Conservation (phyloP, 805 yeast species). For the Candida khao-thaluensis region DNA sequence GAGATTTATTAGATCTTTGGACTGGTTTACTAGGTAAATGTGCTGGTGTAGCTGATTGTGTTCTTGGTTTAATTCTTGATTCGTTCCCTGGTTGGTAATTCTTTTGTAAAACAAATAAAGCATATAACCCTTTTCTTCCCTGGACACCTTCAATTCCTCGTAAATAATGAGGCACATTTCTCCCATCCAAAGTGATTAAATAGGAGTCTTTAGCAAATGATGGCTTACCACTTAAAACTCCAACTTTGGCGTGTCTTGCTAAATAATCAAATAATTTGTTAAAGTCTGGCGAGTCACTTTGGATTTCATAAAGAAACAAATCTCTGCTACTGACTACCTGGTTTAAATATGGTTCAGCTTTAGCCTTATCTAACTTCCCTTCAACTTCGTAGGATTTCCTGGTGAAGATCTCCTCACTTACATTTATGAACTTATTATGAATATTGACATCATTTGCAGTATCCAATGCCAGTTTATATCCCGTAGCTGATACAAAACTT, state of each 20-base stretch:
- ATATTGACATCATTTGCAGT: conserved; percentile 18
- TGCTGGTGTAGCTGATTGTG: conserved; percentile 17
- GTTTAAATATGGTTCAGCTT: conserved; percentile 57
- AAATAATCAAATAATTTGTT: conserved; percentile 45
- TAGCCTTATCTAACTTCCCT: conserved; percentile 57
- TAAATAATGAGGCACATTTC: conserved; percentile 23
- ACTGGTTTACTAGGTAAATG: conserved; percentile 4
- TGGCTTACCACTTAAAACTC: conserved; percentile 55
- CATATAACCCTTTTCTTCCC: conserved; percentile 27
- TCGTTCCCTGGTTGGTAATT: conserved; percentile 27
- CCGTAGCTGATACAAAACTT: conserved; percentile 37
- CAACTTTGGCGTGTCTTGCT: conserved; percentile 47
- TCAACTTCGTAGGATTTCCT: conserved; percentile 44
- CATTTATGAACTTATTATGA: conserved; percentile 26
- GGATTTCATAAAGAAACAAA: conserved; percentile 50
- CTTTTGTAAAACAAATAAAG: conserved; percentile 37
- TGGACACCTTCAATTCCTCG: conserved; percentile 9
- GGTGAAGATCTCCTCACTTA: conserved; percentile 29
- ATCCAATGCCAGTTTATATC: conserved; percentile 18
- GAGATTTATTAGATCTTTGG: conserved; percentile 2
- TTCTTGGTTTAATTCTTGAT: conserved; percentile 1
- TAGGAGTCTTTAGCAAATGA: conserved; percentile 62
- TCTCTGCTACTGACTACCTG: conserved; percentile 50
- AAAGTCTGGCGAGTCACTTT: conserved; percentile 22
- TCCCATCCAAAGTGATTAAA: conserved; percentile 38